These are phyloP conservation scores for Hortiboletus flavorubellus DNA, from an alignment of 768 basidiomycete species.

Conservation along the genomic window DNA sequence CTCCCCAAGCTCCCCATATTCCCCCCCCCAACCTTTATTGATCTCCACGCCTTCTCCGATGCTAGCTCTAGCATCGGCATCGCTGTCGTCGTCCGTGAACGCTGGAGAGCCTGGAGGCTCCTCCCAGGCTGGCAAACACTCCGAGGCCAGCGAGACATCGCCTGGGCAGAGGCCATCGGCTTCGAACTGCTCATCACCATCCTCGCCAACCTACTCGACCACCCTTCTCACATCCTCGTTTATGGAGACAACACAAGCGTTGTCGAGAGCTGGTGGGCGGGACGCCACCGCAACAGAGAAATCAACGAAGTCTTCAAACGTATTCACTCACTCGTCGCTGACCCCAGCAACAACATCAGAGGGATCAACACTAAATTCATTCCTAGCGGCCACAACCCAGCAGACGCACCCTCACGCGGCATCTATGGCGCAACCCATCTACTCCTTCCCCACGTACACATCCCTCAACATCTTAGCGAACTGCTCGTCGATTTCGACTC, in stretches of 20 bases:
- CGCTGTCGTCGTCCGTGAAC: background rate
- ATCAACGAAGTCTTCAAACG: conserved; percentile 16
- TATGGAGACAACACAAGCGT: conserved; percentile 19
- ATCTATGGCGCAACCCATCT: background rate
- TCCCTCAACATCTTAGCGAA: background rate
- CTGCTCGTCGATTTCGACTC: background rate
- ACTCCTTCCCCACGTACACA: background rate
- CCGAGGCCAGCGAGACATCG: conserved; percentile 8
- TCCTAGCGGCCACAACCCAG: background rate
- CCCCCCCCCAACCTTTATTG: no score
- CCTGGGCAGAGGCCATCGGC: conserved; percentile 21
- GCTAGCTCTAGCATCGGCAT: conserved; percentile 3
- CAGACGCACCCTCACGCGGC: background rate
- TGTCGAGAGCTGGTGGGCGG: conserved; percentile 12
- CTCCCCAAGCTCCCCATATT: no score
- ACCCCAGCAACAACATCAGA: background rate
- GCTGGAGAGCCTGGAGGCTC: background rate
- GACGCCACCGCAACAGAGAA: conserved; percentile 1
- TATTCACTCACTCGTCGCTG: background rate
- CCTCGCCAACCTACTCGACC: no score
- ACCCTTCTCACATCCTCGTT: background rate
- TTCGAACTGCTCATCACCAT: background rate
- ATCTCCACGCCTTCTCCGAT: no score
- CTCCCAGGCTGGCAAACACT: conserved; percentile 10
- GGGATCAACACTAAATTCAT: background rate